A percentile compares a stretch with the other conserved stretches of the same genome.
Evolutionary conservation across 768 basidiomycete species (phyloP).

Genomic region (Exidia glandulosa): DNA sequence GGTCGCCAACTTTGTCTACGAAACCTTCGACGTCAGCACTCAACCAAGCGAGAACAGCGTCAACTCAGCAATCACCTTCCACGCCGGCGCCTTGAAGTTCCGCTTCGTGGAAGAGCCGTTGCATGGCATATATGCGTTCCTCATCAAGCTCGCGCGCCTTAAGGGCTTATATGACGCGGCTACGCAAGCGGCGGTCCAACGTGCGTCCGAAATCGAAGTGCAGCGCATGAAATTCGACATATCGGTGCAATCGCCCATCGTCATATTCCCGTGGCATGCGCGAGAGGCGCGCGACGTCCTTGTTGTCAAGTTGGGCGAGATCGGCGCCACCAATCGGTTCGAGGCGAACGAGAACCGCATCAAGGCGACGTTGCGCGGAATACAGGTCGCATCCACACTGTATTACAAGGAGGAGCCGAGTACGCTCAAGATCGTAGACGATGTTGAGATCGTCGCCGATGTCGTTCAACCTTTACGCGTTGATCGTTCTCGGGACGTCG

Average conservation of each 20-base stretch:
- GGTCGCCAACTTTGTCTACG: slow-evolving; percentile 88
- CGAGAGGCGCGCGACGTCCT: slow-evolving; percentile 53
- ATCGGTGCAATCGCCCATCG: slow-evolving; percentile 84
- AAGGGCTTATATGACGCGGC: slow-evolving; percentile 94
- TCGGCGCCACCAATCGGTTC: slow-evolving; percentile 69
- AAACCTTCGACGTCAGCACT: slow-evolving; percentile 72
- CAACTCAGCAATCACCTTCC: slow-evolving; percentile 71
- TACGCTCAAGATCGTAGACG: slow-evolving; percentile 79
- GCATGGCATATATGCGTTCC: slow-evolving; percentile 75
- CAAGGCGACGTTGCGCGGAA: slow-evolving; percentile 66
- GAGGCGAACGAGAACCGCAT: slow-evolving; percentile 46
- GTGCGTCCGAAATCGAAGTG: slow-evolving; percentile 76
- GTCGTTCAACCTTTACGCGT: slow-evolving; percentile 51
- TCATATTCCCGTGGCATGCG: slow-evolving; percentile 72
- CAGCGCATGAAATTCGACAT: slow-evolving; percentile 80
- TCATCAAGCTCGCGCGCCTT: slow-evolving; percentile 75
- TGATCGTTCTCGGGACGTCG: slow-evolving; percentile 38
- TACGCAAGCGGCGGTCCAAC: slow-evolving; percentile 83
- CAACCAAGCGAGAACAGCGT: slow-evolving; percentile 59
- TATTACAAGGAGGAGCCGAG: slow-evolving; percentile 36
- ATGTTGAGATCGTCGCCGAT: slow-evolving; percentile 65
- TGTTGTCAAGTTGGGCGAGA: slow-evolving; percentile 78
- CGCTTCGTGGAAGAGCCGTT: slow-evolving; percentile 86
- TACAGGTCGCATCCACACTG: slow-evolving; percentile 69
- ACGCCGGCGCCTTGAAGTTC: slow-evolving; percentile 82